Evolutionary conservation across 306 rosid genomes (phyloP), one percentile per base, ranked within the genome.

Genomic region (Vicia sativa): DNA sequence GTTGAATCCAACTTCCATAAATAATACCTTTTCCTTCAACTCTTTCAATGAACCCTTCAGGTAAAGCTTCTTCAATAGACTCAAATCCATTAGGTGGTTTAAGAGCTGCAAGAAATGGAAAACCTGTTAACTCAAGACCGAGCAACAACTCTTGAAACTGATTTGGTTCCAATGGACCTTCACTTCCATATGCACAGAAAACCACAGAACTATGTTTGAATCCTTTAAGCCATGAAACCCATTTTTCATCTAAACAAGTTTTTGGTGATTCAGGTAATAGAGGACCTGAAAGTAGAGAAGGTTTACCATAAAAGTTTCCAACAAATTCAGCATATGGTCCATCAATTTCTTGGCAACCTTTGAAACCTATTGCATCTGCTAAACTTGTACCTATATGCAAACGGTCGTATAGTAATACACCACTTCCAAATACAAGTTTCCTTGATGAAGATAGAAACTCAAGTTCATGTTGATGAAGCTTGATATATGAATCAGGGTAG

Each of bases 1-100:
- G 89, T 18, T 83, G 87, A 3, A 88, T 78, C 95, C 95, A 88
- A 9, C 85, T 82, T 6, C 74, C 85, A 34, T 61, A 35, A 1
- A 16, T 62, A 54, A 70, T 7, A 6, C 80, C 76, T 77, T 54
- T 77, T 77, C 49, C 77, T 13, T 71, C 0, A 48, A 71, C 73
- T 3, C 68, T 77, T 26, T 71, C 76, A 5, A 0, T 9, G 11
- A 71, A 77, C 5, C 77, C 74, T 58, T 77, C 25, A 0, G 81
- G 81, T 2, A 71, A 4, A 6, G 77, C 77, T 29, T 58, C 65
- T 58, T 77, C 77, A 45, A 71, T 49, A 7, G 65, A 38, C 1
- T 65, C 59, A 29, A 57, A 71, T 4, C 72, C 74, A 9, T 0
- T 3, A 6, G 77, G 77, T 0, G 74, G 34, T 1, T 71, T 77